phyloP scores from a whole-genome alignment of 2,329 filamentous ascomycete species.

The Bretziella fagacearum region DNA sequence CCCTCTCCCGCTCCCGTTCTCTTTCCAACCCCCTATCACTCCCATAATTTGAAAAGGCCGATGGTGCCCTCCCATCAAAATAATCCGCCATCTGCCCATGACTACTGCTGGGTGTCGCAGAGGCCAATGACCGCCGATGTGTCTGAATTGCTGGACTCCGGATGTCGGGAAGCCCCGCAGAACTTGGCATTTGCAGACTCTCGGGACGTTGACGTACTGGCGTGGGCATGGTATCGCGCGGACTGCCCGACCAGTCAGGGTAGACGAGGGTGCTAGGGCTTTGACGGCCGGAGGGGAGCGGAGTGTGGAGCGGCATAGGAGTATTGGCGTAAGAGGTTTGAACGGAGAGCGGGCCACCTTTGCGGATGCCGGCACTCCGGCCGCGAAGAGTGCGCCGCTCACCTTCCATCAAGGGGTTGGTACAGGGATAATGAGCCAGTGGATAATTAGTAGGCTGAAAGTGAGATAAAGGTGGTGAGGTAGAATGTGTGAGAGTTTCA shows the following conservation, averaged over 20 bases:
- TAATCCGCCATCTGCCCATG: background rate
- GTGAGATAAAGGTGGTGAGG: too few relatives aligned
- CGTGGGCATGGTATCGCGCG: background rate
- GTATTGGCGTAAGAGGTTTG: background rate
- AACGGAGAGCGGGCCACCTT: conserved; percentile 5
- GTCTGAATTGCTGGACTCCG: background rate
- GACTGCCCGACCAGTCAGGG: background rate
- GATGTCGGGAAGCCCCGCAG: background rate
- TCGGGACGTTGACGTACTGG: background rate
- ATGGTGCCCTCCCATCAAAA: background rate
- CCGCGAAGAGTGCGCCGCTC: conserved; percentile 12
- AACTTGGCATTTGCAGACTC: background rate
- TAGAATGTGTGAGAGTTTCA: too few relatives aligned
- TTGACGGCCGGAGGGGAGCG: conserved; percentile 1
- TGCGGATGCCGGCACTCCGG: background rate
- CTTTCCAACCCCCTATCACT: background rate
- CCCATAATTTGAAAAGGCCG: conserved; percentile 3
- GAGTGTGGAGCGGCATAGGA: background rate
- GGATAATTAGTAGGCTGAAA: too few relatives aligned
- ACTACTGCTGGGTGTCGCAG: background rate
- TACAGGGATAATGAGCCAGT: too few relatives aligned
- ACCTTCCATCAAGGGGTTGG: conserved; percentile 9
- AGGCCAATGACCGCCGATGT: background rate
- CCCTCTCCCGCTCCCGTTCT: background rate
- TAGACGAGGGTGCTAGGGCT: background rate